Conservation (phyloP, 192 early-diverging fungal species). For the Jimgerdemannia lactiflua region DNA sequence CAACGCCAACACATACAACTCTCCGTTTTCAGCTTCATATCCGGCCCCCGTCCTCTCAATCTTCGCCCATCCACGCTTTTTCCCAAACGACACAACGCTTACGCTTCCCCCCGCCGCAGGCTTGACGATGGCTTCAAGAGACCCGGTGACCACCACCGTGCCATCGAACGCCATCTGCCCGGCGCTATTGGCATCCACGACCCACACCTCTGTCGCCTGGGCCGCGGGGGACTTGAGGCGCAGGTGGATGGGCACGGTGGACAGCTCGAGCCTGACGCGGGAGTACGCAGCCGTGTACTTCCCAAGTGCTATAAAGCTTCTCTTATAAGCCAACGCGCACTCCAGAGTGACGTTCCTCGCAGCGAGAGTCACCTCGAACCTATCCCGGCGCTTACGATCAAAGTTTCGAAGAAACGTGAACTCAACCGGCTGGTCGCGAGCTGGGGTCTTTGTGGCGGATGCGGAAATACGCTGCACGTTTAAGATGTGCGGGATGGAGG, state of each 20-base stretch:
- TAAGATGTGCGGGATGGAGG: conserved; percentile 37
- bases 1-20: conserved; percentile 14
- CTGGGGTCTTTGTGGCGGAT: neutral
- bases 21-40: neutral
- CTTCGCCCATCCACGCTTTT: conserved; percentile 30
- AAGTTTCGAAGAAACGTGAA: conserved; percentile 72
- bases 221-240: conserved; percentile 8
- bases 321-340: conserved; percentile 51
- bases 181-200: conserved; percentile 47
- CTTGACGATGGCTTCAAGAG: conserved; percentile 21
- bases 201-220: conserved; percentile 43
- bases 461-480: conserved; percentile 40
- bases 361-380: conserved; percentile 36
- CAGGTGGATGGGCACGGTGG: conserved; percentile 54
- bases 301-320: conserved; percentile 60
- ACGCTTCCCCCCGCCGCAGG: conserved; percentile 5
- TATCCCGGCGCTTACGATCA: conserved; percentile 21
- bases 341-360: conserved; percentile 18
- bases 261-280: conserved; percentile 51
- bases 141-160: conserved; percentile 33
- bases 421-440: conserved; percentile 22
- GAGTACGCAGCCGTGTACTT: conserved; percentile 47
- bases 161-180: conserved; percentile 65
- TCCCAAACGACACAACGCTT: conserved; percentile 34
- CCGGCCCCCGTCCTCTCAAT: neutral